Percentiles rank a stretch among this genome's conserved stretches.
These are phyloP conservation scores for Myxozyma geophila DNA, from an alignment of 805 yeast species.

Conservation along the genomic window DNA sequence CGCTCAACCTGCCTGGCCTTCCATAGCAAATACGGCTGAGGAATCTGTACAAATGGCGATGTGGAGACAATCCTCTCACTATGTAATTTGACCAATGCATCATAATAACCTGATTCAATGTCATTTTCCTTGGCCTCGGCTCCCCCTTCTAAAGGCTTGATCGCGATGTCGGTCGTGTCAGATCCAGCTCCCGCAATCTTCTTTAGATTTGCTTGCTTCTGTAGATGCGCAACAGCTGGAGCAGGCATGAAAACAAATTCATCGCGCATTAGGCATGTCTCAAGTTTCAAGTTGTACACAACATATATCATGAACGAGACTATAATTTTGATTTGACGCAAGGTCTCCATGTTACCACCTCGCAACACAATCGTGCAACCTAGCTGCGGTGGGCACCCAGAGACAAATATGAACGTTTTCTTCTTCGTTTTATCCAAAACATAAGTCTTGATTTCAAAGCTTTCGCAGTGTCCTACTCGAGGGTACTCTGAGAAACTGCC, in stretches of 20 bases:
- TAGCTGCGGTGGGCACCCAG: constrained; percentile 70
- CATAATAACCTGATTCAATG: constrained; percentile 38
- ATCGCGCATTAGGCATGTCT: constrained; percentile 72
- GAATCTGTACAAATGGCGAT: constrained; percentile 82
- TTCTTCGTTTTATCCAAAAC: constrained; percentile 52
- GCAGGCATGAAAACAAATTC: constrained; percentile 57
- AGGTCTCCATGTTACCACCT: constrained; percentile 67
- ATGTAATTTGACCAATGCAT: constrained; percentile 47
- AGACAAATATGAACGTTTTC: constrained; percentile 76
- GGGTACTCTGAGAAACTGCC: constrained; percentile 43
- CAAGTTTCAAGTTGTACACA: constrained; percentile 77
- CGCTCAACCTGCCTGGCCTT: constrained; percentile 60
- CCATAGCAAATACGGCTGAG: constrained; percentile 65
- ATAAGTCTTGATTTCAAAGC: constrained; percentile 72
- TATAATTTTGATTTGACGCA: constrained; percentile 74
- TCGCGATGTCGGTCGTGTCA: not conserved
- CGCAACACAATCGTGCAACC: constrained; percentile 90
- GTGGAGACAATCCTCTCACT: constrained; percentile 67
- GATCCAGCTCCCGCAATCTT: not conserved
- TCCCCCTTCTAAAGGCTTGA: not conserved
- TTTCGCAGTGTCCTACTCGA: constrained; percentile 73
- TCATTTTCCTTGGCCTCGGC: not conserved
- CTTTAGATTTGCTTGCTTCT: not conserved
- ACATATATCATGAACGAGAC: constrained; percentile 80
- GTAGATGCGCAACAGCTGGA: constrained; percentile 9